phyloP scores from a whole-genome alignment of 441 rosid species.

The Adansonia grandidieri region DNA sequence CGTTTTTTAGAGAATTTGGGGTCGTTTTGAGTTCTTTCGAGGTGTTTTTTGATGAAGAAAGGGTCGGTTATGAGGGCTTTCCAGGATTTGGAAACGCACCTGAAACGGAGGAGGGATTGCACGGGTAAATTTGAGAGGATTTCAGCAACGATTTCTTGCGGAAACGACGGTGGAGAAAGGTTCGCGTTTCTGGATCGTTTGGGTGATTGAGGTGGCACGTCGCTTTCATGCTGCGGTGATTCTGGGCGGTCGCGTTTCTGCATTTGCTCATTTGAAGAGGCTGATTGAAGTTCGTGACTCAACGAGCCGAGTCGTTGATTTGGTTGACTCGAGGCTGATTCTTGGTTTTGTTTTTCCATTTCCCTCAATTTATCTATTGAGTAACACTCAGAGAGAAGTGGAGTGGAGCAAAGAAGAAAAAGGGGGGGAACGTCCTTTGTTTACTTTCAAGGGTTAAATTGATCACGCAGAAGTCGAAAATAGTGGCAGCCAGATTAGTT shows the following conservation, averaged over 20 bases:
- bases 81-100: slow-evolving; percentile 29
- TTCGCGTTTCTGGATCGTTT: background rate
- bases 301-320: no score
- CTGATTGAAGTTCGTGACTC: background rate
- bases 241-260: background rate
- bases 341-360: slow-evolving; percentile 13
- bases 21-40: background rate
- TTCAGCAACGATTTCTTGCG: slow-evolving; percentile 26
- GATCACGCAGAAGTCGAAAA: no score
- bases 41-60: slow-evolving; percentile 28
- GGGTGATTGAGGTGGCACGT: background rate
- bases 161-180: slow-evolving; percentile 1
- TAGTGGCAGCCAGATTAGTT: no score
- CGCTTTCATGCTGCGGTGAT: background rate
- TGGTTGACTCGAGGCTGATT: background rate
- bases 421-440: no score
- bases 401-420: background rate
- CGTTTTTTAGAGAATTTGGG: background rate
- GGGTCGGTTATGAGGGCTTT: slow-evolving; percentile 22
- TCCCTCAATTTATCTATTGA: background rate
- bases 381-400: background rate
- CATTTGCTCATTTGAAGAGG: background rate
- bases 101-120: slow-evolving; percentile 23
- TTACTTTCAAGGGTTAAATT: no score
- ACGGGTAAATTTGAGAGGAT: slow-evolving; percentile 31